Base-by-base conservation (phyloP, 805 yeast genomes). In the Candida mattraensis region DNA sequence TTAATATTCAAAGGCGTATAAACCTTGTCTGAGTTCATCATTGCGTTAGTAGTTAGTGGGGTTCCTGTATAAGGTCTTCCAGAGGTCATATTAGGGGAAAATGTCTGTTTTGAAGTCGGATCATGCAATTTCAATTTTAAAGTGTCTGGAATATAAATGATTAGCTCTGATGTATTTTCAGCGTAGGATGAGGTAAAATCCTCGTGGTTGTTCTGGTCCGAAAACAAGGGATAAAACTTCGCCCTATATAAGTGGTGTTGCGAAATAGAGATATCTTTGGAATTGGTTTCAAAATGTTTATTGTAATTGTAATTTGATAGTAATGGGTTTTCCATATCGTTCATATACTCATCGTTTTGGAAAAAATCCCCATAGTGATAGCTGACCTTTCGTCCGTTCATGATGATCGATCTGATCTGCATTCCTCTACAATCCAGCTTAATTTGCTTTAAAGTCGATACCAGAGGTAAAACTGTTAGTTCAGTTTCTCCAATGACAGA, bases 391-490 rank as follows among this genome's bases (percentile, higher is more conserved):
- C 78, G 68, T 37, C 77, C 74, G 50, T 83, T 88, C 27, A 93
- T 74, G 22, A 67, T 66, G 5, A 87, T 83, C 17, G 76, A 74
- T 16, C 72, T 70, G 23, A 93, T 74, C 23, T 66, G 67, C 64
- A 83, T 70, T 28, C 86, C 87, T 35, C 95, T 75, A 40, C 95
- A 86, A 57, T 93, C 98, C 33, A 93, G 65, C 34, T 76, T 74
- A 17, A 93, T 66, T 8, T 66, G 64, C 39, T 74, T 76, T 28
- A 91, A 63, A 1, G 67, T 51, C 14, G 79, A 64, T 33, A 79
- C 76, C 11, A 76, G 64, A 0, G 99, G 97, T 12, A 85, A 69
- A 3, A 89, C 67, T 2, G 93, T 83, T 20, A 93, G 63, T 53
- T 89, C 97, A 0, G 97, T 87, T 47, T 75, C 71, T 11, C 98